A percentile compares a stretch with the other conserved stretches of the same genome.
phyloP scores from a whole-genome alignment of 495 filamentous ascomycete species.

The Terfezia claveryi region DNA sequence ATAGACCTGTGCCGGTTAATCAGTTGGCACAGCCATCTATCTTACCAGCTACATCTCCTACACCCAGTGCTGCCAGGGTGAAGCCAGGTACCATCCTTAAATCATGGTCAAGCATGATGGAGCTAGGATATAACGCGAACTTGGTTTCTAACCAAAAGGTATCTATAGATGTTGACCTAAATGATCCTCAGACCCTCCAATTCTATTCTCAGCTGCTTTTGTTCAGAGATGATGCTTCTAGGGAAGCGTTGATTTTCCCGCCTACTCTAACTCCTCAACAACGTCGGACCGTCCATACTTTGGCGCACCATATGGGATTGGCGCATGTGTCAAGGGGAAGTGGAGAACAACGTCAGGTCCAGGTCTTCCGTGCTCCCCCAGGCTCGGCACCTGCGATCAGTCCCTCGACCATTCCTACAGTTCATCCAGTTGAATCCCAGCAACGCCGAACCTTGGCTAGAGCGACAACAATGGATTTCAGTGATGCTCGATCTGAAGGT shows the following conservation, averaged over 20 bases:
- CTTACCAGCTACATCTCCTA: slow-evolving; percentile 47
- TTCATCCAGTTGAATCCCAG: slow-evolving; percentile 43
- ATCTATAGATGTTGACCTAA: slow-evolving; percentile 45
- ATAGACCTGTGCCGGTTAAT: slow-evolving; percentile 41
- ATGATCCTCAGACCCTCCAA: slow-evolving; percentile 65
- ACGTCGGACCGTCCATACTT: slow-evolving; percentile 72
- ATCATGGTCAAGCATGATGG: neutral
- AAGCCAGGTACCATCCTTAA: neutral
- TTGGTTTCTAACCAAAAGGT: slow-evolving; percentile 4
- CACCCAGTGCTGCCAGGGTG: slow-evolving; percentile 24
- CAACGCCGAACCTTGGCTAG: slow-evolving; percentile 67
- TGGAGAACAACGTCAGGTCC: slow-evolving; percentile 66
- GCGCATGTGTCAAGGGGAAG: slow-evolving; percentile 72
- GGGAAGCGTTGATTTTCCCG: slow-evolving; percentile 69
- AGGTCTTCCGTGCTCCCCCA: slow-evolving; percentile 48
- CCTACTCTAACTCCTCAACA: slow-evolving; percentile 56
- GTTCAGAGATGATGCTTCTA: slow-evolving; percentile 56
- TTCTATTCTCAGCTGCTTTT: slow-evolving; percentile 77
- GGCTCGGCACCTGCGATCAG: slow-evolving; percentile 32
- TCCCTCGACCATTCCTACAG: slow-evolving; percentile 30
- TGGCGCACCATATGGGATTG: slow-evolving; percentile 86
- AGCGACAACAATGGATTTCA: slow-evolving; percentile 95
- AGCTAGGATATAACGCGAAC: neutral
- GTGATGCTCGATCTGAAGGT: slow-evolving; percentile 55
- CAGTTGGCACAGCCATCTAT: slow-evolving; percentile 19